These are phyloP conservation scores for Draba incana DNA, from an alignment of 345 rosid species.

Conservation along the genomic window DNA sequence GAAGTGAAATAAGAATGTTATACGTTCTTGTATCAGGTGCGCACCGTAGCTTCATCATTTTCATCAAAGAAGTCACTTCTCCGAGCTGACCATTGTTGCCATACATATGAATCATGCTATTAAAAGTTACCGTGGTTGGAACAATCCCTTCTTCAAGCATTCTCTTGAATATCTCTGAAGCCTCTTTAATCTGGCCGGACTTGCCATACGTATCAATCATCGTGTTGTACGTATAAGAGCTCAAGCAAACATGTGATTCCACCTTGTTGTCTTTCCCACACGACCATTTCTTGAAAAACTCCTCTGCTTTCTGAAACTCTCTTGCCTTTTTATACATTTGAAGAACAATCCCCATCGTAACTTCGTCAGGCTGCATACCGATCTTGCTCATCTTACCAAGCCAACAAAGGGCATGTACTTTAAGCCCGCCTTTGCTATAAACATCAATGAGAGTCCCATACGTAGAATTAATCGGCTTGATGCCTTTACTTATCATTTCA, in stretches of 20 bases:
- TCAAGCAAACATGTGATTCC: constrained; percentile 48
- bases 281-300: constrained; percentile 80
- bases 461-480: constrained; percentile 71
- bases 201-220: constrained; percentile 91
- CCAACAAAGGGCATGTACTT: constrained; percentile 65
- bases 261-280: constrained; percentile 32
- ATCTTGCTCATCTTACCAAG: constrained; percentile 72
- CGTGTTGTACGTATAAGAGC: constrained; percentile 72
- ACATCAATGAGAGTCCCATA: constrained; percentile 90
- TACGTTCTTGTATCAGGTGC: constrained; percentile 84
- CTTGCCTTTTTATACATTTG: constrained; percentile 88
- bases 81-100: constrained; percentile 71
- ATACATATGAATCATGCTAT: constrained; percentile 81
- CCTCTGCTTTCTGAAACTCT: constrained; percentile 77
- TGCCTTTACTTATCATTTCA: constrained; percentile 59
- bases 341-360: constrained; percentile 73
- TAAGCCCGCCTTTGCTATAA: constrained; percentile 80
- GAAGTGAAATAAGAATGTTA: constrained; percentile 77
- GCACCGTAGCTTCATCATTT: constrained; percentile 73
- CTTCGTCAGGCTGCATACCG: constrained; percentile 84
- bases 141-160: constrained; percentile 75
- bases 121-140: constrained; percentile 86
- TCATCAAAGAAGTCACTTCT: constrained; percentile 67
- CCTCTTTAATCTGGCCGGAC: constrained; percentile 74
- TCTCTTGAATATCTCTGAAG: constrained; percentile 59